Evolutionary conservation across 768 basidiomycete genomes (phyloP).

Genomic region (Leccinum boreale): DNA sequence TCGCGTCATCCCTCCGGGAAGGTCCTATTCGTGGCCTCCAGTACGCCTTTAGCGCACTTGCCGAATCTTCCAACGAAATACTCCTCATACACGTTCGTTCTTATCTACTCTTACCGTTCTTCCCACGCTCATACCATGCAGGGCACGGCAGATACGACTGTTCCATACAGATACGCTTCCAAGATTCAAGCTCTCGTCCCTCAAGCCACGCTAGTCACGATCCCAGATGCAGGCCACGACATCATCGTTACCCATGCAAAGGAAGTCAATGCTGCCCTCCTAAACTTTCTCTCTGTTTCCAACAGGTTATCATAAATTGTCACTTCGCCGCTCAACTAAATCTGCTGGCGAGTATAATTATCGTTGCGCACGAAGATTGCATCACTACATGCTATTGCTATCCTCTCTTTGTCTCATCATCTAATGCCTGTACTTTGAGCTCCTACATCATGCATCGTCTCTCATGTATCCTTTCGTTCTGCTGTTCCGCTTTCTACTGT

Average conservation of each 20-base stretch:
- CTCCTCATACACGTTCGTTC: slow-evolving; percentile 61
- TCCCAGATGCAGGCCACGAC: slow-evolving; percentile 29
- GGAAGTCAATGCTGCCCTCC: slow-evolving; percentile 28
- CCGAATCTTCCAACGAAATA: slow-evolving; percentile 46
- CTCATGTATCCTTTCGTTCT: slow-evolving; percentile 12
- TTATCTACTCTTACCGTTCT: neutral
- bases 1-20: slow-evolving; percentile 72
- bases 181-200: slow-evolving; percentile 31
- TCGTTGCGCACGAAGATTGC: neutral
- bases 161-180: slow-evolving; percentile 31
- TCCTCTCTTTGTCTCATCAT: neutral
- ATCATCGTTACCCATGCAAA: slow-evolving; percentile 31
- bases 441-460: neutral
- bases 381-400: neutral
- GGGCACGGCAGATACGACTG: slow-evolving; percentile 34
- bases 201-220: slow-evolving; percentile 28
- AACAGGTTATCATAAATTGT: neutral
- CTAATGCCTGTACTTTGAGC: neutral
- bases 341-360: neutral
- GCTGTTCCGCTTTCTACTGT: neutral
- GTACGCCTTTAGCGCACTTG: slow-evolving; percentile 49
- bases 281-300: slow-evolving; percentile 24
- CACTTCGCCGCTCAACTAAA: too few species aligned
- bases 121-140: slow-evolving; percentile 6
- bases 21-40: slow-evolving; percentile 67